Base-by-base conservation (phyloP, 2,329 filamentous ascomycete genomes). In the Rutstroemia sp. region DNA sequence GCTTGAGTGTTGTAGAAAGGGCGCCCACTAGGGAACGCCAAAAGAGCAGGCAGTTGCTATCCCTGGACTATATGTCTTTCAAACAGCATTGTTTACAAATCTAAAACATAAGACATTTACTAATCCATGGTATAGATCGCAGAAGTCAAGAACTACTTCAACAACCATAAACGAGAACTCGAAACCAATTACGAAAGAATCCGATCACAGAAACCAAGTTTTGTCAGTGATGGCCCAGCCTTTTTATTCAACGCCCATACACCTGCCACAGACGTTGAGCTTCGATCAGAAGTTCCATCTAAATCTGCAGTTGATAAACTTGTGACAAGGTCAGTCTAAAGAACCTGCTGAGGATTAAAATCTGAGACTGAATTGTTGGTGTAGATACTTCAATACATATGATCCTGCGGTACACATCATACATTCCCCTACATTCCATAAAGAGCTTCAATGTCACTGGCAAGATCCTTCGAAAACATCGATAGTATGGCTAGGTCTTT, bases 101-200 rank as follows among this genome's bases (percentile, higher is more conserved):
- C 30, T 12, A 12, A 34, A 34, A 34, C 10, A 12, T 12, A 12
- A 34, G 9, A 34, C 10, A 12, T 34, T 48, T 48, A 42, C 49
- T 57, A 42, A 53, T 42, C 19, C 10, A 5, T 57, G 34, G 42
- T 41, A 48, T 41, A 87, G 80, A 94, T 99, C 61, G 79, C 89
- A 9, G 94, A 99, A 74, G 92, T 99, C 25, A 95, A 92, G 69
- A 92, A 87, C 64, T 96, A 94, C 73, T 97, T 95, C 66, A 74
- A 75, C 18, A 83, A 80, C 38, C 90, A 96, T 72, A 95, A 94
- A 71, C 92, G 94, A 68, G 91, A 96, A 62, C 79, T 92, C 58
- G 90, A 95, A 68, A 85, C 85, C 58, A 91, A 92, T 64, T 84
- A 90, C 64, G 84, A 88, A 65, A 87, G 84, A 65, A 84, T 95